Evolutionary conservation across 257 asterid species (phyloP), one percentile per base, ranked within the genome.

Genomic region (Forsythia suspensa): DNA sequence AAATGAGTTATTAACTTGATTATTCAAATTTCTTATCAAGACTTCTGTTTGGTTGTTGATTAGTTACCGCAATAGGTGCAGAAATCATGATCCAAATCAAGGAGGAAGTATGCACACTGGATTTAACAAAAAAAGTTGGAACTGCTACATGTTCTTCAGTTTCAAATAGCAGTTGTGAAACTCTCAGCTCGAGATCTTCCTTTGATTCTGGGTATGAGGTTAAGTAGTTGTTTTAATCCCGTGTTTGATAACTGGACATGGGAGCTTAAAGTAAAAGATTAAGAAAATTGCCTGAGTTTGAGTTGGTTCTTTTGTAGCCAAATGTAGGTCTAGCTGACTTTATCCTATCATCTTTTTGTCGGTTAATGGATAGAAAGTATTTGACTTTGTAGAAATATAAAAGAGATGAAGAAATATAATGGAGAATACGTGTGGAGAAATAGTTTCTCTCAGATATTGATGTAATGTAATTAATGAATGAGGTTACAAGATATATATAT

Each of bases 201-300:
- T 80, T 81, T 73, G 89, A 84, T 67, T 84, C 91, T 44, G 76
- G 87, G 96, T 91, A 88, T 73, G 85, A 41, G 71, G 34, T 44
- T 46, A 70, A 15, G 12, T 21, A 6, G 41, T 70, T 67, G 4
- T 20, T 34, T 15, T 1, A 8, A 38, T 7, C 70, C 24, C 38
- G 21, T 51, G 20, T 80, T 34, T 78, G 36, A 18, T 72, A 34
- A 18, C 57, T 69, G 74, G 38, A 21, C 29, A 20, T 71, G 2
- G 43, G 18, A 69, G 41, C 70, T 41, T 65, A 29, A 70, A 61
- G 73, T 67, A 75, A 65, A 41, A 77, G 29, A 16, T 63, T 42
- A 68, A 67, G 74, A 68, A 38, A 80, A 34, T 69, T 71, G 44
- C 38, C 24, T 71, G 59, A 29, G 43, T 34, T 36, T 12, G 37